Evolutionary conservation across 139 green algal genomes (phyloP).

Genomic region (Diplosphaera chodatii): DNA sequence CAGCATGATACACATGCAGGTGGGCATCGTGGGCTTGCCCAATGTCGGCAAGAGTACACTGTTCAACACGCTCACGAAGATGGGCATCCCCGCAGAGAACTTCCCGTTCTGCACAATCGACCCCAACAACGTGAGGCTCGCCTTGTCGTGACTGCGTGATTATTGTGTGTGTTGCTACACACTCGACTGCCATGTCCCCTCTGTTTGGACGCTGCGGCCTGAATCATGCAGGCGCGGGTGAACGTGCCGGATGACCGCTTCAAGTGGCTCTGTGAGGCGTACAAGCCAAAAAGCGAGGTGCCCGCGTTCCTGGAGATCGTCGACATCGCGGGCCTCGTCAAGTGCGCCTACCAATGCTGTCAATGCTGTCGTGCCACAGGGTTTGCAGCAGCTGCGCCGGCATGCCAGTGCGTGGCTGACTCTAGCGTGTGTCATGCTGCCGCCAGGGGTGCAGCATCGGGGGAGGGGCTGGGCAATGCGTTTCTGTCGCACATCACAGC

Average conservation of each 20-base stretch:
- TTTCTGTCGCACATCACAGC: slow-evolving; percentile 94
- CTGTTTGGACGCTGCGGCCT: too few relatives aligned
- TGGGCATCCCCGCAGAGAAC: slow-evolving; percentile 86
- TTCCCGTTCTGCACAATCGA: slow-evolving; percentile 98
- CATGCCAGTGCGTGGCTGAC: too few relatives aligned
- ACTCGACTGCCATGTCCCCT: too few relatives aligned
- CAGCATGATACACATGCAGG: slow-evolving; percentile 23
- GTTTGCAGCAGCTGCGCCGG: too few relatives aligned
- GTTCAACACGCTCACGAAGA: slow-evolving; percentile 87
- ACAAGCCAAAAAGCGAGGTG: slow-evolving; percentile 62
- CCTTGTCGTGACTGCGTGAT: too few relatives aligned
- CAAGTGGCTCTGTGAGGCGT: slow-evolving; percentile 73
- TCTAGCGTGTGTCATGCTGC: too few relatives aligned
- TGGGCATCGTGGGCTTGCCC: slow-evolving; percentile 91
- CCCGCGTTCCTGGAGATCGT: slow-evolving; percentile 90
- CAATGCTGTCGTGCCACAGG: too few relatives aligned
- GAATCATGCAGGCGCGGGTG: slow-evolving; percentile 86
- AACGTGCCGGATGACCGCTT: slow-evolving; percentile 96
- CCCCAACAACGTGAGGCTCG: slow-evolving; percentile 76
- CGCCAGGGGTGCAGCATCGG: slow-evolving; percentile 63
- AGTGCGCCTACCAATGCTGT: too few relatives aligned
- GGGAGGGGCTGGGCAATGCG: slow-evolving; percentile 93
- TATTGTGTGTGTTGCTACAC: too few relatives aligned
- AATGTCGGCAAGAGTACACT: slow-evolving; percentile 95
- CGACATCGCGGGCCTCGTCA: slow-evolving; percentile 97